phyloP scores from a whole-genome alignment of 2,329 filamentous ascomycete genomes.

The Beauveria sp. region DNA sequence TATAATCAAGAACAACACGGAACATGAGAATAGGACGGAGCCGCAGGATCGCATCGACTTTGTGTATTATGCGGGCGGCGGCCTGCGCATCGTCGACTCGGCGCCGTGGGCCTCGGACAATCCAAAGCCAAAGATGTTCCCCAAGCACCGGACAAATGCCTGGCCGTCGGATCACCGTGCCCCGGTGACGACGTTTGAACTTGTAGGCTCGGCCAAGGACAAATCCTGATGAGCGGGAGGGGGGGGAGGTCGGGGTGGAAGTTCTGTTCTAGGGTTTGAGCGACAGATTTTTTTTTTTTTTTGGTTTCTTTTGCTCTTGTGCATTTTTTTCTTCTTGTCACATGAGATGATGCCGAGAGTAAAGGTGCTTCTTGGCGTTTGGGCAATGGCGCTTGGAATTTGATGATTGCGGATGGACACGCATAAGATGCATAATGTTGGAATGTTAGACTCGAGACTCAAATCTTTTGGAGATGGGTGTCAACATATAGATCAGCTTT shows the following conservation, averaged over 20 bases:
- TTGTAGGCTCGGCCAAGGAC: not conserved
- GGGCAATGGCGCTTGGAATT: not conserved
- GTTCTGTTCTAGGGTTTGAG: not conserved
- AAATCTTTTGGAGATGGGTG: too few species aligned
- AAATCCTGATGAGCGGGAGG: too few species aligned
- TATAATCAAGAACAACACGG: conserved; percentile 25
- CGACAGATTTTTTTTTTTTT: not conserved
- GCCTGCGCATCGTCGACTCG: conserved; percentile 17
- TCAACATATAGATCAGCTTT: not conserved
- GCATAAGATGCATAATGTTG: too few species aligned
- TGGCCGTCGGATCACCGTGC: conserved; percentile 33
- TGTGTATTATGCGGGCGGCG: conserved; percentile 30
- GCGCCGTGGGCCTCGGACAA: conserved; percentile 23
- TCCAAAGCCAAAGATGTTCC: conserved; percentile 21
- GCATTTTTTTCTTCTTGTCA: not conserved
- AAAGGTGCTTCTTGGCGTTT: not conserved
- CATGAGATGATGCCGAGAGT: not conserved
- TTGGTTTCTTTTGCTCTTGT: too few species aligned
- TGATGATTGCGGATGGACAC: not conserved
- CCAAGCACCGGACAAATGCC: conserved; percentile 28
- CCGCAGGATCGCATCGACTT: conserved; percentile 37
- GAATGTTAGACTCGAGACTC: too few species aligned
- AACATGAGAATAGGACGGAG: conserved; percentile 20
- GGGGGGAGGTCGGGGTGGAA: too few species aligned
- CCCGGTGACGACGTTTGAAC: conserved; percentile 23